phyloP scores from a whole-genome alignment of 768 basidiomycete genomes.

The Crucibulum laeve region DNA sequence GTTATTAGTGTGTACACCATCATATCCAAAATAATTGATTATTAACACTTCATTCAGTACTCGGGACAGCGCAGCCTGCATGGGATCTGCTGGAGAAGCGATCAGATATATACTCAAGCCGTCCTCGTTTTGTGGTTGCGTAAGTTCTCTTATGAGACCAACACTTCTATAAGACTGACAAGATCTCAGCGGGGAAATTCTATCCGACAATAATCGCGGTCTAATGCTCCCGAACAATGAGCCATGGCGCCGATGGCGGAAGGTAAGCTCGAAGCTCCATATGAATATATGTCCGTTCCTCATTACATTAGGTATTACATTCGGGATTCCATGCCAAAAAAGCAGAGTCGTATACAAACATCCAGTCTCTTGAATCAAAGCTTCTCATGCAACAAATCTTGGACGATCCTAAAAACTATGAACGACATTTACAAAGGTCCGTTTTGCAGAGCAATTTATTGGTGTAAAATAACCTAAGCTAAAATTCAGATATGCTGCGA shows the following conservation, averaged over 20 bases:
- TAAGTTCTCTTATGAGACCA: conserved; percentile 9
- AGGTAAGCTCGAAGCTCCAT: conserved; percentile 19
- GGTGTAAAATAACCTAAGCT: background rate
- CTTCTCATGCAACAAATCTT: conserved; percentile 36
- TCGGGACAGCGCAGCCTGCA: conserved; percentile 40
- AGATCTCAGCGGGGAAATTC: conserved; percentile 33
- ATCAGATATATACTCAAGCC: conserved; percentile 41
- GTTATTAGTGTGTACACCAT: conserved; percentile 28
- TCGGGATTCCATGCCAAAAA: conserved; percentile 35
- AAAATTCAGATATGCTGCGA: conserved; percentile 35
- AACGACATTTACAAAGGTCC: conserved; percentile 36
- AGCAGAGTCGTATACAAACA: conserved; percentile 37
- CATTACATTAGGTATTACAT: conserved; percentile 32
- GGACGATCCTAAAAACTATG: conserved; percentile 31
- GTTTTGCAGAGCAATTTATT: background rate
- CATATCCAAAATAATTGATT: background rate
- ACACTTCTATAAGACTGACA: background rate
- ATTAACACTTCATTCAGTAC: conserved; percentile 22
- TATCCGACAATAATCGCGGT: conserved; percentile 41
- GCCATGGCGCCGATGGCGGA: conserved; percentile 44
- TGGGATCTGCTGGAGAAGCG: conserved; percentile 46
- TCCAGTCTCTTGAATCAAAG: conserved; percentile 45
- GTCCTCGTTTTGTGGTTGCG: conserved; percentile 43
- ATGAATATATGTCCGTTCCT: background rate
- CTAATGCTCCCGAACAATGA: conserved; percentile 40